Evolutionary conservation across 495 filamentous ascomycete genomes (phyloP).

Genomic region (Penicillium pancosmium): DNA sequence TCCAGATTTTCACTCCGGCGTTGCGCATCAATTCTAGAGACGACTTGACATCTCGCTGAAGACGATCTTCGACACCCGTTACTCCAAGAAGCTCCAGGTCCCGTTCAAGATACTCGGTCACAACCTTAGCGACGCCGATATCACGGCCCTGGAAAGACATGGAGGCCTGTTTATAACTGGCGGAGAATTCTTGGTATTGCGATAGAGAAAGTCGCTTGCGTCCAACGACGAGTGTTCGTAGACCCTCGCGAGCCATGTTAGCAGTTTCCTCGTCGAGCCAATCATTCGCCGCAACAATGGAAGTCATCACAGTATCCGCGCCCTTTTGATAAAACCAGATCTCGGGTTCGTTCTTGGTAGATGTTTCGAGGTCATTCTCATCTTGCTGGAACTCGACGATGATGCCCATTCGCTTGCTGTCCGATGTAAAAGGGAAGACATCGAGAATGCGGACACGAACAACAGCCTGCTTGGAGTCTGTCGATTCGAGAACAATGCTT

Average conservation of each 20-base stretch:
- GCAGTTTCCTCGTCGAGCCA: conserved; percentile 99
- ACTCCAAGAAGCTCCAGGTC: conserved; percentile 93
- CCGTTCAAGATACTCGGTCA: conserved; percentile 80
- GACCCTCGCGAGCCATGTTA: conserved; percentile 97
- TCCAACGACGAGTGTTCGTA: conserved; percentile 93
- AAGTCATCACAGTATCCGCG: conserved; percentile 94
- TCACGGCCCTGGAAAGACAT: conserved; percentile 80
- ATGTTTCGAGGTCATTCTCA: conserved; percentile 33
- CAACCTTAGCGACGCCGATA: conserved; percentile 73
- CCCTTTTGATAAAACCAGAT: conserved; percentile 99
- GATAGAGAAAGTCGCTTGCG: conserved; percentile 74
- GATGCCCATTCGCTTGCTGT: conserved; percentile 98
- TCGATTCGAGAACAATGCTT: conserved; percentile 76
- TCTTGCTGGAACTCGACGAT: conserved; percentile 78
- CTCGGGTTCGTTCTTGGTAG: conserved; percentile 57
- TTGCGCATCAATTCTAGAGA: conserved; percentile 94
- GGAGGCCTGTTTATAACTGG: conserved; percentile 75
- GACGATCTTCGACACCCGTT: conserved; percentile 95
- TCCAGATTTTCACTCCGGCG: conserved; percentile 99
- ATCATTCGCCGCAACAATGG: conserved; percentile 92
- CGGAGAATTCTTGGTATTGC: conserved; percentile 79
- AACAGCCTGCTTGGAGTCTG: conserved; percentile 72
- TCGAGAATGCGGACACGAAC: conserved; percentile 90
- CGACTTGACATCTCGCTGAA: conserved; percentile 93
- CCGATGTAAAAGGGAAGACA: conserved; percentile 96